phyloP scores from a whole-genome alignment of 352 stramenopile species.

The Phytophthora ohioensis region DNA sequence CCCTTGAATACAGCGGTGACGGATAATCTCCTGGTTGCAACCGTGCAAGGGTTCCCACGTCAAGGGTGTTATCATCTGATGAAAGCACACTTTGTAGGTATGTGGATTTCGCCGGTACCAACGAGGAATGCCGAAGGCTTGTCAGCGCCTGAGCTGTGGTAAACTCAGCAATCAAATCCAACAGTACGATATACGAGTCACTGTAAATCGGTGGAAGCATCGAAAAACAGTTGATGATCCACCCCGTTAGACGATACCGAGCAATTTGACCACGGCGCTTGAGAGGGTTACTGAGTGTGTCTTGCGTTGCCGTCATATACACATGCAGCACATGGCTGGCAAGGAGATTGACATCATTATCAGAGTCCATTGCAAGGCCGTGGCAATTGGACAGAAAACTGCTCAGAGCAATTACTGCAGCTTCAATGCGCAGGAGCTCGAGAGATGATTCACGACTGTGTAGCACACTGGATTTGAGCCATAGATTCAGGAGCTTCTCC shows the following conservation, averaged over 20 bases:
- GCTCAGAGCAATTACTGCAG: slow-evolving; percentile 71
- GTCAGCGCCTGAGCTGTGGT: slow-evolving; percentile 84
- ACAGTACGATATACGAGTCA: slow-evolving; percentile 82
- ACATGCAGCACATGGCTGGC: slow-evolving; percentile 77
- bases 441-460: slow-evolving; percentile 85
- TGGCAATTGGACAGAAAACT: slow-evolving; percentile 64
- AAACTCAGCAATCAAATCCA: slow-evolving; percentile 84
- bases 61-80: slow-evolving; percentile 62
- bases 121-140: slow-evolving; percentile 63
- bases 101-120: slow-evolving; percentile 68
- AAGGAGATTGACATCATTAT: slow-evolving; percentile 64
- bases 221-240: slow-evolving; percentile 81
- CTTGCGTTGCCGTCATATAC: slow-evolving; percentile 66
- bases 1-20: slow-evolving; percentile 71
- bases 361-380: slow-evolving; percentile 34
- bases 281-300: slow-evolving; percentile 72
- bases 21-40: slow-evolving; percentile 72
- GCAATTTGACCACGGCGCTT: slow-evolving; percentile 87
- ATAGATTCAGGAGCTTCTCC: slow-evolving; percentile 72
- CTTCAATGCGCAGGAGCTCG: slow-evolving; percentile 86
- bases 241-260: slow-evolving; percentile 77
- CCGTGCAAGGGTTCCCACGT: slow-evolving; percentile 63
- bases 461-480: slow-evolving; percentile 79
- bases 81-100: slow-evolving; percentile 72
- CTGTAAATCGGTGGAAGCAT: slow-evolving; percentile 80